These are phyloP conservation scores for Daldinia caldariorum DNA, from an alignment of 495 filamentous ascomycete species.

Conservation along the genomic window DNA sequence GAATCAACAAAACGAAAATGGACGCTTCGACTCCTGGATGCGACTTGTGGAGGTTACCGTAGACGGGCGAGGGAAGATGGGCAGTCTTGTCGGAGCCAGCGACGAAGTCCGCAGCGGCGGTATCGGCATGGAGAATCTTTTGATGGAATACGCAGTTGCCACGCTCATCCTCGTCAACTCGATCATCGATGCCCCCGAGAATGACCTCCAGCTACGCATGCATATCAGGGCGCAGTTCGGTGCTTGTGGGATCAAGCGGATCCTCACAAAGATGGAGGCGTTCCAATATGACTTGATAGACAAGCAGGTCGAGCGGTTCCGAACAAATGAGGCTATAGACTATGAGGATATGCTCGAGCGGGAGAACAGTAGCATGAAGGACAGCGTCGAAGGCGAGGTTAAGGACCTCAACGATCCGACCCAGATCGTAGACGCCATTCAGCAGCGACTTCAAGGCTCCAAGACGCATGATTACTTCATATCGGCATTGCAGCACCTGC, in stretches of 20 bases:
- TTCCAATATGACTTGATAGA: conserved; percentile 99
- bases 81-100: conserved; percentile 93
- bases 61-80: conserved; percentile 98
- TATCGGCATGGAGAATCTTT: conserved; percentile 97
- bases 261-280: conserved; percentile 95
- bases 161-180: conserved; percentile 96
- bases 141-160: conserved; percentile 99
- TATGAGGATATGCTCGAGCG: conserved; percentile 96
- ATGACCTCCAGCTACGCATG: conserved; percentile 87
- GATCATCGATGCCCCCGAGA: conserved; percentile 90
- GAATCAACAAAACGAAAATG: conserved; percentile 87
- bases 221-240: conserved; percentile 97
- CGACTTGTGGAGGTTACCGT: conserved; percentile 97
- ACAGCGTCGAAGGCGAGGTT: conserved; percentile 87
- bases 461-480: conserved; percentile 94
- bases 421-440: conserved; percentile 94
- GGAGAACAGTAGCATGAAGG: conserved; percentile 89
- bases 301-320: conserved; percentile 95
- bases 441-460: conserved; percentile 82
- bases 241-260: conserved; percentile 93
- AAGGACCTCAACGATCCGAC: conserved; percentile 94
- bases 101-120: conserved; percentile 97
- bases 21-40: conserved; percentile 98
- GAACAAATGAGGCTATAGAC: conserved; percentile 94
- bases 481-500: conserved; percentile 92